A percentile compares a stretch with the other conserved stretches of the same genome.
Conservation (phyloP, 768 basidiomycete genomes). For the Boletus pseudopeckii region DNA sequence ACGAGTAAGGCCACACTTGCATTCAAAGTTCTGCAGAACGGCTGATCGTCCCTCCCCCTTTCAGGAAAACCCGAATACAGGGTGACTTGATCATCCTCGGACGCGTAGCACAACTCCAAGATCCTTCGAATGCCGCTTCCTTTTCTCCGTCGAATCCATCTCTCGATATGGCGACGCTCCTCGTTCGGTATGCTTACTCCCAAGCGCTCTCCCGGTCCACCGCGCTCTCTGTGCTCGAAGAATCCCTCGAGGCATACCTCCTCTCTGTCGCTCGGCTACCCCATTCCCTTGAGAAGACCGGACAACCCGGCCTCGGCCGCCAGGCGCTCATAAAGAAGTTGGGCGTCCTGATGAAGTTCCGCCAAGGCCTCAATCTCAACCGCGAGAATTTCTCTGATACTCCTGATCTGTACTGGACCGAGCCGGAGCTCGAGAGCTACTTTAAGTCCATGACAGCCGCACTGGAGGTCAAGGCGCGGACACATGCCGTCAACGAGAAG, state of each 20-base stretch:
- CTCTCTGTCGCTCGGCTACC: constrained; percentile 80
- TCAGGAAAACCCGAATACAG: constrained; percentile 79
- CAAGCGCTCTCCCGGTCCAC: constrained; percentile 90
- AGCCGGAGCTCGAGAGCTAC: constrained; percentile 84
- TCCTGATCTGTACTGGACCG: constrained; percentile 93
- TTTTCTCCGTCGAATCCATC: constrained; percentile 48
- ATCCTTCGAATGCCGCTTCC: constrained; percentile 41
- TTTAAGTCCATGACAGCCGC: constrained; percentile 85
- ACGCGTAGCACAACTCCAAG: constrained; percentile 55
- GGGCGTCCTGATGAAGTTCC: constrained; percentile 86
- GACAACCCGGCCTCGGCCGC: constrained; percentile 79
- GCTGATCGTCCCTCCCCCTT: constrained; percentile 6
- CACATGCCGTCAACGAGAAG: constrained; percentile 83
- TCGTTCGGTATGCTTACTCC: constrained; percentile 88
- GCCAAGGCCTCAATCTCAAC: constrained; percentile 89
- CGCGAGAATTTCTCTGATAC: constrained; percentile 85
- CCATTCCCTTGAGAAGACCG: constrained; percentile 68
- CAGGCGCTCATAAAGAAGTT: constrained; percentile 88
- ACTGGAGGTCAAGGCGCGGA: constrained; percentile 81
- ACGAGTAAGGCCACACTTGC: constrained; percentile 54
- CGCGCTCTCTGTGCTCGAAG: constrained; percentile 82
- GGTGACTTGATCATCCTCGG: constrained; percentile 93
- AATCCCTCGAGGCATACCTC: constrained; percentile 77
- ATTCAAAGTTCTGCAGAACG: not conserved
- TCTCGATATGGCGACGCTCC: constrained; percentile 66